Base-by-base conservation (phyloP, 2,329 filamentous ascomycete species). In the Pyricularia pennisetigena region DNA sequence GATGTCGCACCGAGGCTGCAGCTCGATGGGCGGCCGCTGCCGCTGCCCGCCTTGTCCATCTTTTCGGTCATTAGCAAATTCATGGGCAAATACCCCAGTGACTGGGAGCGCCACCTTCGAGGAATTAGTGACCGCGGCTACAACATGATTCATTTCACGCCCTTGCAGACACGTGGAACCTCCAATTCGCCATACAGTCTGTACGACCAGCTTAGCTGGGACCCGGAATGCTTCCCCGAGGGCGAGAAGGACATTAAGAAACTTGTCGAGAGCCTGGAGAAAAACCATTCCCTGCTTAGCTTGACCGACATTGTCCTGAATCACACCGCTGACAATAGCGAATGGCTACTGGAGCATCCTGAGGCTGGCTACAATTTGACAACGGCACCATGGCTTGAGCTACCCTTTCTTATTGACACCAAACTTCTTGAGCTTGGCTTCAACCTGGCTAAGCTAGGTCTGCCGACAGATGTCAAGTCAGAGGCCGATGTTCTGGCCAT, bases 131-230 rank as follows among this genome's bases (percentile, higher is more conserved):
- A 91, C 74, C 86, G 95, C 70, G 94, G 94, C 64, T 99, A 99
- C 84, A 99, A 99, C 80, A 97, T 98, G 93, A 88, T 99, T 70
- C 95, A 99, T 78, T 99, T 99, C 78, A 97, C 95, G 1, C 95
- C 95, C 10, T 82, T 99, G 72, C 95, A 97, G 83, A 85, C 90
- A 69, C 89, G 95, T 69, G 95, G 95, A 69, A 85, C 83, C 63
- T 99, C 95, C 67, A 97, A 99, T 76, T 99, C 95, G 1, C 95
- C 95, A 0, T 99, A 98, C 82, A 99, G 95, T 78, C 87, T 99
- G 74, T 97, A 91, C 77, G 92, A 99, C 74, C 96, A 99, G 80
- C 84, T 96, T 26, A 84, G 85, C 63, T 99, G 96, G 83, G 96
- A 99, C 76, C 86, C 89, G 5, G 81, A 81, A 9, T 87, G 89